Base-by-base conservation (phyloP, 495 filamentous ascomycete species). In the Penicillium ochrochloron region DNA sequence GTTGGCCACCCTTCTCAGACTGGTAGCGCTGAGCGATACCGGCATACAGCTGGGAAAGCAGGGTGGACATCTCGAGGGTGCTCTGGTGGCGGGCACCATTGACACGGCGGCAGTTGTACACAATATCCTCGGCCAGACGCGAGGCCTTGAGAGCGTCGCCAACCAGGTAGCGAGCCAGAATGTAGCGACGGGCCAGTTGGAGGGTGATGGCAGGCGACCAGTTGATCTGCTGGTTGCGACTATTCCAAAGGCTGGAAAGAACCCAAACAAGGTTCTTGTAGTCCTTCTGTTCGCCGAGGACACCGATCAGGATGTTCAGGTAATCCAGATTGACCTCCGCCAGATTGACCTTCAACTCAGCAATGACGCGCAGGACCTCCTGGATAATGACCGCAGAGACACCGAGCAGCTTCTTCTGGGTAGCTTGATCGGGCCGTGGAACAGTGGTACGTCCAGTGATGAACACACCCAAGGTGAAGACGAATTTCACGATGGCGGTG, bases 101-200 rank as follows among this genome's bases (percentile, higher is more conserved):
- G 15, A 79, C 77, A 31, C 77, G 77, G 15, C 70, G 69, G 67
- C 76, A 77, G 68, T 80, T 80, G 69, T 80, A 80, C 5, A 80
- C 76, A 29, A 78, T 76, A 51, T 80, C 77, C 61, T 80, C 76
- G 21, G 77, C 73, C 9, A 80, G 73, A 29, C 77, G 77, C 23
- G 75, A 64, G 7, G 77, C 70, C 35, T 70, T 72, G 14, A 69
- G 55, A 23, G 66, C 59, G 25, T 78, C 76, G 39, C 69, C 73
- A 0, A 68, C 65, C 35, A 78, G 66, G 63, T 77, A 80, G 48
- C 75, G 76, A 46, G 73, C 76, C n/a, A 78, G 63, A 42, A 75
- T 73, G 42, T 75, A 75, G 67, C 74, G 74, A 48, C 73, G 77
- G 37, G 75, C 78, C 2, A 80, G 72, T 19, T 74, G 66, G 35